These are phyloP conservation scores for Boletellus emodensis DNA, from an alignment of 768 basidiomycete species.

Conservation along the genomic window DNA sequence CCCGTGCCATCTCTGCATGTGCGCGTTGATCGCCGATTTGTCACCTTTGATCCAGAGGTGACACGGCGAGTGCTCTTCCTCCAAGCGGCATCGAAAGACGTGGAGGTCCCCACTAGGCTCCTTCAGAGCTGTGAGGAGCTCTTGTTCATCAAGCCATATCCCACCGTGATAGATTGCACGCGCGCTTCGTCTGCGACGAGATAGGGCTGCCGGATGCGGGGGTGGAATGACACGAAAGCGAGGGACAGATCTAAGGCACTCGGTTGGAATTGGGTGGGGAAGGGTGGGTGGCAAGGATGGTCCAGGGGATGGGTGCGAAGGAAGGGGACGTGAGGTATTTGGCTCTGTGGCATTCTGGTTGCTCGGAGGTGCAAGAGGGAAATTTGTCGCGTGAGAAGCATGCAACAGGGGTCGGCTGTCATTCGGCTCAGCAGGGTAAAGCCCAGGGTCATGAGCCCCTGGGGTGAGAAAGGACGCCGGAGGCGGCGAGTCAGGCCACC, in stretches of 20 bases:
- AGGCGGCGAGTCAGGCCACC: too few relatives aligned
- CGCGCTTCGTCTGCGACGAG: neutral
- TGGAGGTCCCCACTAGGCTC: neutral
- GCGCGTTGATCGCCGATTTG: constrained; percentile 10
- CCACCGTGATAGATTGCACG: constrained; percentile 7
- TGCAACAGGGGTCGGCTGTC: too few relatives aligned
- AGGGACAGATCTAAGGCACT: too few relatives aligned
- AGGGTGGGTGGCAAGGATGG: neutral
- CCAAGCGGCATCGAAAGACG: constrained; percentile 14
- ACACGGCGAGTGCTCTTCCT: constrained; percentile 3
- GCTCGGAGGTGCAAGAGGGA: neutral
- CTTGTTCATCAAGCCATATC: constrained; percentile 11
- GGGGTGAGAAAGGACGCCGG: too few relatives aligned
- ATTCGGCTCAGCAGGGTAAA: too few relatives aligned
- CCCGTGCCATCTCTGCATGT: constrained; percentile 20
- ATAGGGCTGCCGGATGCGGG: too few relatives aligned
- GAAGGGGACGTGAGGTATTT: too few relatives aligned
- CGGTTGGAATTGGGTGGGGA: neutral
- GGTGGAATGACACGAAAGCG: too few relatives aligned
- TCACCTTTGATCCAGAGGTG: constrained; percentile 16
- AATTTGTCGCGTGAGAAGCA: too few relatives aligned
- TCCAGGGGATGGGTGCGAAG: neutral
- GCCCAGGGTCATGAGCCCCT: too few relatives aligned
- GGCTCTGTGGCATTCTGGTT: too few relatives aligned
- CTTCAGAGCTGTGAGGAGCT: constrained; percentile 2